Evolutionary conservation across 179 eudicot species (phyloP).

Genomic region (Vitellaria paradoxa): DNA sequence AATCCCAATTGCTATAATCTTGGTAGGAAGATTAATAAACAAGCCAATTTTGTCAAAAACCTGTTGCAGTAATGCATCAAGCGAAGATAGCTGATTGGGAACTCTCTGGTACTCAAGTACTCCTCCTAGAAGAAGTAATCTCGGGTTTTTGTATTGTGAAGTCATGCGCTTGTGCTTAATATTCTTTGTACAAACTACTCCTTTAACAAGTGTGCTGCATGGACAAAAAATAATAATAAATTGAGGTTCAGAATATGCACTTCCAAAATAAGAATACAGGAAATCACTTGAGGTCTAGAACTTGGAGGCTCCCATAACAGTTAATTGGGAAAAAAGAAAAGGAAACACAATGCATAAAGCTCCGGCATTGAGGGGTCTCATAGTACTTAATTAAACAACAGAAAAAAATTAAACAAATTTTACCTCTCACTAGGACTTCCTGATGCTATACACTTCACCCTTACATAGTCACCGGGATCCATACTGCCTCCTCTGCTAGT

Average conservation of each 20-base stretch:
- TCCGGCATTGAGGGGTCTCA: background rate
- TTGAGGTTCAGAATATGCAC: constrained; percentile 2
- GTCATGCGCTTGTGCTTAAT: constrained; percentile 98
- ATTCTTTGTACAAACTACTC: constrained; percentile 95
- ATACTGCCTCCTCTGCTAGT: constrained; percentile 96
- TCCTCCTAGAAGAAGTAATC: constrained; percentile 84
- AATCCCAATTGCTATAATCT: background rate
- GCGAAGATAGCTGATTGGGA: constrained; percentile 82
- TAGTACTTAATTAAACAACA: background rate
- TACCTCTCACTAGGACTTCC: constrained; percentile 92
- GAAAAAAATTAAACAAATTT: background rate
- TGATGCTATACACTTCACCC: constrained; percentile 88
- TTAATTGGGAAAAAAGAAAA: no score
- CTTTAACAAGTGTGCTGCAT: constrained; percentile 80
- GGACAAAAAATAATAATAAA: constrained; percentile 13
- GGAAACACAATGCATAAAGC: no score
- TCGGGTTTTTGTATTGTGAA: constrained; percentile 80
- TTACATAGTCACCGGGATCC: constrained; percentile 95
- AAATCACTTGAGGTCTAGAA: background rate
- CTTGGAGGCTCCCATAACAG: no score
- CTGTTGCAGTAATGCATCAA: constrained; percentile 83
- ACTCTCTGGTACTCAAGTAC: constrained; percentile 90
- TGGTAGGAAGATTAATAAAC: background rate
- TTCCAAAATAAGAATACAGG: background rate
- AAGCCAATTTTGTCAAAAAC: constrained; percentile 27